Base-by-base conservation (phyloP, 768 basidiomycete species). In the Termitomyces sp. region DNA sequence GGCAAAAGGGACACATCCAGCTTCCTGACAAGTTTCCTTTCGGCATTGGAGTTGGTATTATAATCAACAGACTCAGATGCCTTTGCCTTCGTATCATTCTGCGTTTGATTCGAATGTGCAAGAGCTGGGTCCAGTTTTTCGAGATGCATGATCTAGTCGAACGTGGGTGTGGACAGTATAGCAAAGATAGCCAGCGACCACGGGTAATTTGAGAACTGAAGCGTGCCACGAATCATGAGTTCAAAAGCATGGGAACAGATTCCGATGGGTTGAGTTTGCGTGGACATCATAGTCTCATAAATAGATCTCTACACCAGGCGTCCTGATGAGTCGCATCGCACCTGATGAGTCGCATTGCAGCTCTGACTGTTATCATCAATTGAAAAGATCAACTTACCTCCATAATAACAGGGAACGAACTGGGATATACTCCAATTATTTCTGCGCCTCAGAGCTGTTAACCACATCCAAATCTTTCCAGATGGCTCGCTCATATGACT, bases 1-100 rank as follows among this genome's bases (percentile, higher is more conserved):
- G 77, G 77, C 38, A 79, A 53, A 32, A 79, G 71, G 47, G 60
- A 59, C 2, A 67, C 47, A 66, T 79, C 77, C 36, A 79, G 62
- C 61, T 77, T 79, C 56, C 70, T 68, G 20, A 79, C 67, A 17
- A 79, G 72, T 2, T 67, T 69, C 31, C 63, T 71, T 63, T 79
- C 78, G 29, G 76, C 76, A 46, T 71, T 69, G 0, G 67, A 56
- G 48, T 68, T 53, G 25, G 69, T 65, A 31, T 48, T 20, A 45
- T 53, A 15, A 25, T 53, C 49, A n/a, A 36, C 38, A 5, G 25
- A 25, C 25, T 25, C 25, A 25, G 32, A 25, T 8, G 52, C 32
- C 42, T 50, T 29, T 32, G 60, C 12, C 32, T 51, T 50, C 12
- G 40, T 31, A 1, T 60, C 9, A n/a, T 50, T 34, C 9, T 52